Base-by-base conservation (phyloP, 2,329 filamentous ascomycete species). In the Cercospora sesami region DNA sequence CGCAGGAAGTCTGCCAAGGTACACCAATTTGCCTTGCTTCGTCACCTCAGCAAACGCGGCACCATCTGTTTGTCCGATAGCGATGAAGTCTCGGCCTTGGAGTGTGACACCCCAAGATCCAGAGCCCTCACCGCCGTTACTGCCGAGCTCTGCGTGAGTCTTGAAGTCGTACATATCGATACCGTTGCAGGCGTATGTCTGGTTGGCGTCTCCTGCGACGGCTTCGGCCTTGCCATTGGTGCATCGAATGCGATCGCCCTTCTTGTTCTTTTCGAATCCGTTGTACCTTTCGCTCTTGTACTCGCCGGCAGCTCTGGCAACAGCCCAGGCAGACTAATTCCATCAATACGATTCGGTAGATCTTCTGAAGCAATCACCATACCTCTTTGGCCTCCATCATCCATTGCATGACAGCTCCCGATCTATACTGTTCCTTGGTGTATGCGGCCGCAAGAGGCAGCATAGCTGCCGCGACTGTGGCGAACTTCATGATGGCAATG, bases 41-140 rank as follows among this genome's bases (percentile, higher is more conserved):
- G 78, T 82, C 74, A 87, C 81, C 74, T 87, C 85, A 42, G 82
- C 81, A 71, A 87, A 87, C 4, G 84, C 83, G 23, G 85, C 81
- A 10, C 85, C 85, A 69, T 87, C 85, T 31, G 81, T 81, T 71
- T 87, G 85, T 1, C 83, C 85, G 67, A 87, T 84, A 64, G 84
- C 83, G 58, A 84, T 80, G 65, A 87, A 86, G 68, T 87, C 85
- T 28, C 85, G 84, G 28, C 84, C 85, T 60, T 83, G 77, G 10
- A 84, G 83, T 0, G 83, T 84, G 84, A 85, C 86, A 3, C 85
- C 85, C 85, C 84, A 86, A 0, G 83, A 85, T 2, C 79, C 81
- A 12, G 80, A 81, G 8, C 81, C 81, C 64, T 81, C 79, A 21
- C 80, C 80, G 16, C 72, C 75, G n/a, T 73, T 76, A 70, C 83